Conservation (phyloP, 2,329 filamentous ascomycete genomes). For the Penicillium verrucosum region DNA sequence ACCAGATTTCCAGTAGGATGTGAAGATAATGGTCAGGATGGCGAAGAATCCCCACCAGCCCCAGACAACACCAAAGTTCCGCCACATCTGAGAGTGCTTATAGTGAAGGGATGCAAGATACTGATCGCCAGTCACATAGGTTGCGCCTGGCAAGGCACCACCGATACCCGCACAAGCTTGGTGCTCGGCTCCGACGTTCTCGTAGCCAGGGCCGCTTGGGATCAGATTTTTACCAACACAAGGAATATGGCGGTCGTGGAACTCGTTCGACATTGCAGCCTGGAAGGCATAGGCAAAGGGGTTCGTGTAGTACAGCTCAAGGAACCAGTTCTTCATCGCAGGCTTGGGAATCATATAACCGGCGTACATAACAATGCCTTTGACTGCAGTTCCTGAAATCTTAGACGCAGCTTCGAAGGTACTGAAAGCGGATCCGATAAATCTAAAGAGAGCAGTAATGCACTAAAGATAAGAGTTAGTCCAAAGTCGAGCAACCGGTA, state of each 20-base stretch:
- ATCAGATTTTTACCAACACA: constrained; percentile 32
- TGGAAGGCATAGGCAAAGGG: constrained; percentile 35
- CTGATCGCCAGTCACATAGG: constrained; percentile 52
- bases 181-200: constrained; percentile 15
- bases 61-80: constrained; percentile 60
- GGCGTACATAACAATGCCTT: constrained; percentile 32
- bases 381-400: constrained; percentile 33
- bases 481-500: constrained; percentile 24
- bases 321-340: constrained; percentile 51
- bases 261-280: constrained; percentile 31
- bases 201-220: constrained; percentile 28
- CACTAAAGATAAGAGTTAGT: constrained; percentile 15
- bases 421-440: constrained; percentile 51
- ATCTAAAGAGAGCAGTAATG: constrained; percentile 56
- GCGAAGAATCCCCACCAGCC: constrained; percentile 60
- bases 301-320: constrained; percentile 35
- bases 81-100: constrained; percentile 51
- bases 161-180: constrained; percentile 55
- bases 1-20: constrained; percentile 51
- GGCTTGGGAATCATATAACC: constrained; percentile 44
- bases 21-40: constrained; percentile 55
- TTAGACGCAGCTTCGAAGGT: constrained; percentile 59
- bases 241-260: constrained; percentile 27
- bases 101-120: constrained; percentile 57
- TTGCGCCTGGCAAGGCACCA: constrained; percentile 51